These are phyloP conservation scores for Saccharomycopsis sp. DNA, from an alignment of 805 yeast species.

Conservation along the genomic window DNA sequence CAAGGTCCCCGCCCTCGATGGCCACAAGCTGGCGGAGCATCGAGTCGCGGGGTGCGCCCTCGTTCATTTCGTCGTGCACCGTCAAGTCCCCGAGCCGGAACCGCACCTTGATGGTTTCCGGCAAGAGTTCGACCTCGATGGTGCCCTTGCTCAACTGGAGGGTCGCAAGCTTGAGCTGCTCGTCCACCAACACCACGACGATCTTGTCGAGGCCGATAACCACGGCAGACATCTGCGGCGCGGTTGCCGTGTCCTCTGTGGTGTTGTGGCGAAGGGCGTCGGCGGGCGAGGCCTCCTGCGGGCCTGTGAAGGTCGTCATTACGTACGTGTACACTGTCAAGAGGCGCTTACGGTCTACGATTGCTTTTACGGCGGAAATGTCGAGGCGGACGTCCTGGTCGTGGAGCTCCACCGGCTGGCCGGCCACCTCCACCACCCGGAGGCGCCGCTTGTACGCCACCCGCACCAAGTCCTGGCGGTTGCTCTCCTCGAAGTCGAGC, in stretches of 20 bases:
- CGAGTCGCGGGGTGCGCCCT: conserved; percentile 53
- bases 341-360: conserved; percentile 69
- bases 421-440: conserved; percentile 50
- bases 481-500: conserved; percentile 22
- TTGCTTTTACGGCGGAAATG: conserved; percentile 71
- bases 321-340: conserved; percentile 75
- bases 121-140: conserved; percentile 56
- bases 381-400: conserved; percentile 71
- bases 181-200: conserved; percentile 71
- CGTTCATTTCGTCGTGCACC: conserved; percentile 67
- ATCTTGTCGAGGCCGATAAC: conserved; percentile 65
- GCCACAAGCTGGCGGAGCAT: conserved; percentile 58
- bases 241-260: conserved; percentile 44
- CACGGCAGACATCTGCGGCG: conserved; percentile 73
- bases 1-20: conserved; percentile 75
- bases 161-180: conserved; percentile 72
- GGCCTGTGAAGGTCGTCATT: conserved; percentile 82
- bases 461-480: conserved; percentile 46
- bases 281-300: conserved; percentile 63
- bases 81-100: conserved; percentile 75
- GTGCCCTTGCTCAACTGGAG: conserved; percentile 67
- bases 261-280: conserved; percentile 65
- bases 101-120: conserved; percentile 67
- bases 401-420: conserved; percentile 50
- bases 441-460: conserved; percentile 53